phyloP scores from a whole-genome alignment of 2,329 filamentous ascomycete species.

The Tolypocladium sp. region DNA sequence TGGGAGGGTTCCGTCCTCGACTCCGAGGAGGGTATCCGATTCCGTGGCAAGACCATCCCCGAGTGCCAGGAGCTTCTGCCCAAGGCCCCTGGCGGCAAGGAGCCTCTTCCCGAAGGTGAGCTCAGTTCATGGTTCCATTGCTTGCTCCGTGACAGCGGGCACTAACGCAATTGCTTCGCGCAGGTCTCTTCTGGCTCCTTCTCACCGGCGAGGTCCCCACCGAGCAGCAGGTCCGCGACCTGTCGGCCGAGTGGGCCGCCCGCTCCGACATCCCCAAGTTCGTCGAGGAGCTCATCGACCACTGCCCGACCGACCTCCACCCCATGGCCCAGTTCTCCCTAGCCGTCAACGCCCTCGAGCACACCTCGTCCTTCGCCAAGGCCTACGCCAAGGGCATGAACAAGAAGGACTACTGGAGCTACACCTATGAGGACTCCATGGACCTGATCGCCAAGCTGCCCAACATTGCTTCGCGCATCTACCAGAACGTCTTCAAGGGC shows the following conservation, averaged over 20 bases:
- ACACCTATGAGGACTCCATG: conserved; percentile 99
- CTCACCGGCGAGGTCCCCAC: conserved; percentile 94
- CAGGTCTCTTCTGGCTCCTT: conserved; percentile 98
- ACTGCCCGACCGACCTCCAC: conserved; percentile 97
- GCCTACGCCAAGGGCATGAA: conserved; percentile 98
- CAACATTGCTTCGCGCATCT: conserved; percentile 96
- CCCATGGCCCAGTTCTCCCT: conserved; percentile 99
- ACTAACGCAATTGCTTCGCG: not conserved
- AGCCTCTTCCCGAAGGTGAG: conserved; percentile 89
- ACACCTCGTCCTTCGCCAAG: conserved; percentile 95
- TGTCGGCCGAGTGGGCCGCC: conserved; percentile 98
- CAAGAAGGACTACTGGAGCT: conserved; percentile 99
- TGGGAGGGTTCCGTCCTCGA: conserved; percentile 99
- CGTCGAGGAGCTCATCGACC: conserved; percentile 98
- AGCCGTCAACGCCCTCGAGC: conserved; percentile 95
- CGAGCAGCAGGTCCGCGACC: conserved; percentile 96
- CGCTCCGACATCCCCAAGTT: conserved; percentile 96
- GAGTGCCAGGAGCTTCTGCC: conserved; percentile 97
- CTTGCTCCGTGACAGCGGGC: not conserved
- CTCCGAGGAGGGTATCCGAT: conserved; percentile 97
- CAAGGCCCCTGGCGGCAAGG: conserved; percentile 91
- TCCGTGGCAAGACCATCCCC: conserved; percentile 98
- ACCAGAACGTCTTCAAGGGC: conserved; percentile 99
- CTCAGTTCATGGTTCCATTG: not conserved
- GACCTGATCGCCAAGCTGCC: conserved; percentile 99